These are phyloP conservation scores for Aciculosporium take DNA, from an alignment of 2,329 filamentous ascomycete species.

Conservation along the genomic window DNA sequence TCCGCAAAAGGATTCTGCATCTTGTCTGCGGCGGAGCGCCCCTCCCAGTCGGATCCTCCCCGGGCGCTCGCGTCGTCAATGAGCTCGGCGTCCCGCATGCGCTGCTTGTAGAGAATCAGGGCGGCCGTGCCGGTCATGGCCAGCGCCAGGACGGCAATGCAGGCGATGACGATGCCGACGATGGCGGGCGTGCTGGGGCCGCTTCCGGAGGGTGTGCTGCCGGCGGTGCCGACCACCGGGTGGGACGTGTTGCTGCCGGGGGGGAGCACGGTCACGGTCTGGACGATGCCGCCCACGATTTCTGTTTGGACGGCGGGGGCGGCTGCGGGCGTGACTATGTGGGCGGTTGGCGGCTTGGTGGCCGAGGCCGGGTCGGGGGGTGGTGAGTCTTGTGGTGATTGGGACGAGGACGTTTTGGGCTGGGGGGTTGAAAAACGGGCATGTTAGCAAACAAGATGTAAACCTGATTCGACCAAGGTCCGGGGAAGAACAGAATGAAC, in stretches of 20 bases:
- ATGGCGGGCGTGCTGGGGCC: background rate
- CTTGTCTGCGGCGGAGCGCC: background rate
- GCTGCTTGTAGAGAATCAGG: background rate
- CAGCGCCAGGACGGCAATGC: background rate
- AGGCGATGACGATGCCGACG: conserved; percentile 2
- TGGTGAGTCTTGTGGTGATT: too few species aligned
- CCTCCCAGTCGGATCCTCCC: background rate
- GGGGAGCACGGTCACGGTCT: background rate
- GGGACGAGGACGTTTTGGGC: too few species aligned
- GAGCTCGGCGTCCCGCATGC: background rate
- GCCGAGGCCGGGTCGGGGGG: background rate
- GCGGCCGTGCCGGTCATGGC: background rate
- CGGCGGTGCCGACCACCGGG: conserved; percentile 1
- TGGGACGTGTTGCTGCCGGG: background rate
- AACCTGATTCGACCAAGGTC: too few species aligned
- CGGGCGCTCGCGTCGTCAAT: background rate
- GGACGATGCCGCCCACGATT: background rate
- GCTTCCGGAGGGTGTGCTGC: background rate
- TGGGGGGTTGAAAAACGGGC: too few species aligned
- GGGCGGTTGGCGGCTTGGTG: too few species aligned
- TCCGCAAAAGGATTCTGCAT: conserved; percentile 2
- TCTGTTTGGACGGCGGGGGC: background rate
- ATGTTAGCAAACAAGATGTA: too few species aligned
- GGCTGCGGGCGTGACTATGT: too few species aligned
- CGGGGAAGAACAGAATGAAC: too few species aligned